A percentile compares a stretch with the other conserved stretches of the same genome.
phyloP scores from a whole-genome alignment of 2,329 filamentous ascomycete species.

The Trichoderma oligosporum region DNA sequence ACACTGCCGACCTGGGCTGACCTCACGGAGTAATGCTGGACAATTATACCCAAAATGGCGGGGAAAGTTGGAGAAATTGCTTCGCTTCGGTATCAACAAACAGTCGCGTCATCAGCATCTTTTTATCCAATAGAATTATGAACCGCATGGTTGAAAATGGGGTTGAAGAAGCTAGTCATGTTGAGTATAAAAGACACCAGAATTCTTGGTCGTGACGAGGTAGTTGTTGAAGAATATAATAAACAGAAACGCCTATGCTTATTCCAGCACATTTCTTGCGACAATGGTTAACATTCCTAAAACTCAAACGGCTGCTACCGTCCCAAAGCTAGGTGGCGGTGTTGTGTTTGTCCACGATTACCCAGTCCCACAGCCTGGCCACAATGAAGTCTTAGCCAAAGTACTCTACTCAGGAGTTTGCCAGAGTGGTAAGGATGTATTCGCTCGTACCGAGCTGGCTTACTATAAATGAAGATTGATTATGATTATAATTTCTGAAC shows the following conservation, averaged over 20 bases:
- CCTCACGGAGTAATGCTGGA: constrained; percentile 13
- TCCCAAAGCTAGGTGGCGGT: constrained; percentile 21
- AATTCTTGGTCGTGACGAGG: background rate
- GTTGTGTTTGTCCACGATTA: constrained; percentile 22
- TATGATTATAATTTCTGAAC: background rate
- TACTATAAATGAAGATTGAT: background rate
- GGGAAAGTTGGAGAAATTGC: constrained; percentile 17
- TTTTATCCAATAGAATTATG: background rate
- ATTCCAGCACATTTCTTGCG: too few relatives aligned
- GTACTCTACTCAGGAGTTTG: constrained; percentile 23
- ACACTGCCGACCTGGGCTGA: background rate
- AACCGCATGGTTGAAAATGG: background rate
- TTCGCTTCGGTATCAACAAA: background rate
- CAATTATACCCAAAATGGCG: background rate
- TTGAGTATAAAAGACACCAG: background rate
- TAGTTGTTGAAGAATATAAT: background rate
- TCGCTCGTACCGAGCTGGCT: background rate
- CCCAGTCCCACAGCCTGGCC: constrained; percentile 21
- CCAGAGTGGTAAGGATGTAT: constrained; percentile 19
- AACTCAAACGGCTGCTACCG: constrained; percentile 22
- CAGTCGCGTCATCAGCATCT: background rate
- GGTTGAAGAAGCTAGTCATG: background rate
- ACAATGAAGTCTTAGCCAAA: constrained; percentile 23
- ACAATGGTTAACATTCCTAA: constrained; percentile 19
- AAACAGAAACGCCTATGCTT: too few relatives aligned